These are phyloP conservation scores for Aspergillus calidoustus DNA, from an alignment of 2,329 filamentous ascomycete genomes.

Conservation along the genomic window DNA sequence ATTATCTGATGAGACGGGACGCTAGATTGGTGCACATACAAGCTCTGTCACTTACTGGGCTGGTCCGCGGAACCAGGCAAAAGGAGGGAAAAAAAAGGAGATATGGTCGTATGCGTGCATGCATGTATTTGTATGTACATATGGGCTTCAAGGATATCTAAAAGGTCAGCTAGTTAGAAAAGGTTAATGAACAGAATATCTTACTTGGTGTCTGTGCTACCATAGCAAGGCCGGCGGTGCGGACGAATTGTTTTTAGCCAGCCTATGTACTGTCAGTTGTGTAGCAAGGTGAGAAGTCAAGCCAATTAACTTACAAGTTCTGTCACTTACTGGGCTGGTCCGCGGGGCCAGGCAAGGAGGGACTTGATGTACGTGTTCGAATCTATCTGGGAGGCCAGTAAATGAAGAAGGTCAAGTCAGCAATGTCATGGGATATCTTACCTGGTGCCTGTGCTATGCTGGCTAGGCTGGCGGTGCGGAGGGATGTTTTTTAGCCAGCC, in stretches of 20 bases:
- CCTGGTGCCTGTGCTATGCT: no score
- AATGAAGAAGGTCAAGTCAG: no score
- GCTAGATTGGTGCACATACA: constrained; percentile 1
- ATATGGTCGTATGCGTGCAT: not conserved
- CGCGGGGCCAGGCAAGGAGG: not conserved
- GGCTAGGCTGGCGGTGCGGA: constrained; percentile 1
- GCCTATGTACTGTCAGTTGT: constrained; percentile 10
- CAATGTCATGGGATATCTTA: no score
- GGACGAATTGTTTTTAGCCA: constrained; percentile 19
- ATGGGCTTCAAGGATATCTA: no score
- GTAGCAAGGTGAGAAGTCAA: not conserved
- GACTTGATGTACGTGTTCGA: no score
- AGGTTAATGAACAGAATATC: no score
- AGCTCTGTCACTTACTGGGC: constrained; percentile 21
- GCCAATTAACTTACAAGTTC: constrained; percentile 24
- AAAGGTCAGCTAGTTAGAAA: no score
- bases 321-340: constrained; percentile 28
- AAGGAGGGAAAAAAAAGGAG: no score
- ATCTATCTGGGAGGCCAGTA: no score
- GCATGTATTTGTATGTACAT: no score
- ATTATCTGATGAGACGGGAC: no score
- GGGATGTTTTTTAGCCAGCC: constrained; percentile 21
- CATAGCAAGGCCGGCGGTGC: constrained; percentile 3
- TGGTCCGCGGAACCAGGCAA: constrained; percentile 1
- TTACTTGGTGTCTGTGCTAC: no score